phyloP scores from a whole-genome alignment of 1,284 basidiomycete genomes.

The Cystobasidium pallidum region DNA sequence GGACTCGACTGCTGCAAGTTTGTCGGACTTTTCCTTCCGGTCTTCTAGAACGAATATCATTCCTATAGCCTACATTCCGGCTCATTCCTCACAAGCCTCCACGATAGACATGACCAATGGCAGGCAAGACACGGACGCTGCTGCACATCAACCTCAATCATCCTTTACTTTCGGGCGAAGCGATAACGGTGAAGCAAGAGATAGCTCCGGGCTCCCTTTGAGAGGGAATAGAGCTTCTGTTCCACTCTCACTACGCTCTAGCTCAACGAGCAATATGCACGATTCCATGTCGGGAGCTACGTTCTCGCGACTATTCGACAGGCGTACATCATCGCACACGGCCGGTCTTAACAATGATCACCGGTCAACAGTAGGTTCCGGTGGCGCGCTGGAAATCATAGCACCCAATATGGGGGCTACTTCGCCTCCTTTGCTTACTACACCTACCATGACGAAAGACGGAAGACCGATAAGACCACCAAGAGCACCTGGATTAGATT shows the following conservation, averaged over 20 bases:
- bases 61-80: conserved; percentile 54
- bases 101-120: conserved; percentile 47
- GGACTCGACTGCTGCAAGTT: conserved; percentile 15
- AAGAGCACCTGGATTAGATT: conserved; percentile 52
- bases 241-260: conserved; percentile 47
- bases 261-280: conserved; percentile 39
- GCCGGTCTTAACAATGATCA: background rate
- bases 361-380: conserved; percentile 3
- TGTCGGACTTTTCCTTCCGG: conserved; percentile 49
- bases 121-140: background rate
- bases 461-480: conserved; percentile 52
- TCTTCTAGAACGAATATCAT: conserved; percentile 54
- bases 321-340: conserved; percentile 10
- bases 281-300: conserved; percentile 27
- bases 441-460: conserved; percentile 37
- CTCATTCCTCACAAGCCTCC: conserved; percentile 51
- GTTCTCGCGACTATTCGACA: conserved; percentile 38
- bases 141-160: conserved; percentile 15
- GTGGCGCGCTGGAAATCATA: conserved; percentile 24
- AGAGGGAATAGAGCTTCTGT: conserved; percentile 47
- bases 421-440: conserved; percentile 28
- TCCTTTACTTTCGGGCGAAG: background rate
- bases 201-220: conserved; percentile 46
- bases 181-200: background rate
- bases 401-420: conserved; percentile 8